Base-by-base conservation (phyloP, 1,284 basidiomycete genomes). In the Moesziomyces globuligerus region DNA sequence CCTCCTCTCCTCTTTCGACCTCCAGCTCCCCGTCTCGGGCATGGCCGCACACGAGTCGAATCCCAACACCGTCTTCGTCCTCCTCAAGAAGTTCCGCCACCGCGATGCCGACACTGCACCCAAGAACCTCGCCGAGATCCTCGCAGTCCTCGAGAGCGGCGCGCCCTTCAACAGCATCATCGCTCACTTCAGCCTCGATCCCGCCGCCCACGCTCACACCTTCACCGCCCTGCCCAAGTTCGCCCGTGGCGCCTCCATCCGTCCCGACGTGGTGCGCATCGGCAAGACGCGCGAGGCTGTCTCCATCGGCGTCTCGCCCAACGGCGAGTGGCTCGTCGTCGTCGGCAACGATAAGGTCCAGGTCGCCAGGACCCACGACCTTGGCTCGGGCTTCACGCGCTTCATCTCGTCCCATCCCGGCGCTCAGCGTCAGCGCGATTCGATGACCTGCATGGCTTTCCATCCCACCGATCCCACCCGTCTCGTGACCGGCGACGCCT, bases 401-500 rank as follows among this genome's bases (percentile, higher is more conserved):
- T 94, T 92, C 75, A 89, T 93, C 23, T 82, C 84, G 0, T 68
- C 61, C 7, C 58, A 67, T 32, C 62, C 67, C 20, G 62, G 59
- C 36, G 45, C 58, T 17, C 50, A 57, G 20, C 54, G 60, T 3
- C 46, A 49, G 11, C 49, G 42, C 28, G 71, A 75, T n/a, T 43
- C 45, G n/a, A 86, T 98, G 65, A 94, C 91, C 1, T 92, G 91
- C 78, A 86, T 98, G 41, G 89, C 91, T 4, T 91, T 93, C 78
- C 93, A 96, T 80, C 95, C 95, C 0, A 86, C 67, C 37, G 93
- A 96, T 72, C 90, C 93, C 57, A 94, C 91, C 83, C 62, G 70
- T 3, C 96, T 98, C 78, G 94, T 93, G 4, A 97, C 95, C 0
- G 95, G 95, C 32, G 94, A 98, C 79, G 86, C 86, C 25, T 89